Percentiles rank a stretch among this genome's conserved stretches.
These are phyloP conservation scores for Colletotrichum melonis DNA, from an alignment of 2,329 filamentous ascomycete species.

Conservation along the genomic window DNA sequence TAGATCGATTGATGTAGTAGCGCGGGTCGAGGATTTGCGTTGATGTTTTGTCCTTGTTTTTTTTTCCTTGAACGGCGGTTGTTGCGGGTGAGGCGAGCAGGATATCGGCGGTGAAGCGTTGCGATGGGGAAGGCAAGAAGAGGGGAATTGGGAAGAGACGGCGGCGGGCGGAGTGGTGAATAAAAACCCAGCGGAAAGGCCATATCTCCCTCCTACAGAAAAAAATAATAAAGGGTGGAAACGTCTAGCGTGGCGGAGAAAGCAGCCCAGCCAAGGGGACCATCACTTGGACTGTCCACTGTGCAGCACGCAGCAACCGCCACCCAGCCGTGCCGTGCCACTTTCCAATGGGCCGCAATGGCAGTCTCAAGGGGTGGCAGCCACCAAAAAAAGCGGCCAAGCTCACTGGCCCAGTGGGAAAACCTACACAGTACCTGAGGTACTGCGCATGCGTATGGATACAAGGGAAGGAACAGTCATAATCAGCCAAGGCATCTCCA, in stretches of 20 bases:
- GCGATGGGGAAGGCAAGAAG: slow-evolving; percentile 11
- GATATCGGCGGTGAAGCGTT: slow-evolving; percentile 32
- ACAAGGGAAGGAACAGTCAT: slow-evolving; percentile 16
- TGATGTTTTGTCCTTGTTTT: not conserved
- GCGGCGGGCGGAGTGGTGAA: slow-evolving; percentile 10
- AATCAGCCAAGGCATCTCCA: slow-evolving; percentile 23
- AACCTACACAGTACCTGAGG: no score
- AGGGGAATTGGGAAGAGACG: not conserved
- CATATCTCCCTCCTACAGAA: not conserved
- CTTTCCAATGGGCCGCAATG: not conserved
- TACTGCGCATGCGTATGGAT: not conserved
- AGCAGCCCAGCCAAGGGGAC: not conserved
- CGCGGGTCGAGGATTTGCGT: not conserved
- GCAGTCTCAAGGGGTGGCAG: not conserved
- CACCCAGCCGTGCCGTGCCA: not conserved
- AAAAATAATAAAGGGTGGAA: slow-evolving; percentile 21
- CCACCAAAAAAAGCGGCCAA: not conserved
- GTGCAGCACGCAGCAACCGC: not conserved
- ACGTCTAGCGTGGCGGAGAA: slow-evolving; percentile 30
- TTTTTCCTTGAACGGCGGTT: not conserved
- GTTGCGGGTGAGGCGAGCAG: slow-evolving; percentile 13
- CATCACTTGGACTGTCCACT: not conserved
- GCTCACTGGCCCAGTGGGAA: not conserved
- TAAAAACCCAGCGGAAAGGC: slow-evolving; percentile 17
- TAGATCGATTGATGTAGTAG: slow-evolving; percentile 14